These are phyloP conservation scores for Ceratocystis smalleyi DNA, from an alignment of 2,329 filamentous ascomycete species.

Conservation along the genomic window DNA sequence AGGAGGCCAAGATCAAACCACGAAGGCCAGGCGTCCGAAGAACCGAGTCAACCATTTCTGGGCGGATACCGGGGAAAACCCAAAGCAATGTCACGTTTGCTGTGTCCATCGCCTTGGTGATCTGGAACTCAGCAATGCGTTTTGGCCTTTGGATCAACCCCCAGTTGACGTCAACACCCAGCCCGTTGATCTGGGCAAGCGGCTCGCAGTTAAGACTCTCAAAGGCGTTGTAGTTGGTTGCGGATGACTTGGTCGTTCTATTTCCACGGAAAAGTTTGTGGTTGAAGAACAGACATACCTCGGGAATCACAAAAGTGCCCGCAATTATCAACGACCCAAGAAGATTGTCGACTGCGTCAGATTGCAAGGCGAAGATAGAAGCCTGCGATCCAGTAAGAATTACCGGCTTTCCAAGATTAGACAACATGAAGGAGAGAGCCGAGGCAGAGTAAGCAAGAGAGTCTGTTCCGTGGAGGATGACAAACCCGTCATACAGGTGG, in stretches of 20 bases:
- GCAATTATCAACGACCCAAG: constrained; percentile 78
- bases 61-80: constrained; percentile 82
- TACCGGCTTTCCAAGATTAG: constrained; percentile 79
- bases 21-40: constrained; percentile 59
- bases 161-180: constrained; percentile 72
- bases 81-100: constrained; percentile 80
- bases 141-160: constrained; percentile 59
- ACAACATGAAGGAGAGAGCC: constrained; percentile 83
- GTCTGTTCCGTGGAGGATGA: constrained; percentile 81
- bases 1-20: constrained; percentile 77
- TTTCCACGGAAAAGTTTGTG: constrained; percentile 82
- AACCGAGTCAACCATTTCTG: constrained; percentile 83
- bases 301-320: constrained; percentile 81
- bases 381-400: constrained; percentile 72
- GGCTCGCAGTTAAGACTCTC: constrained; percentile 74
- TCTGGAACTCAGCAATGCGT: constrained; percentile 55
- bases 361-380: constrained; percentile 79
- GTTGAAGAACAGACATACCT: constrained; percentile 89
- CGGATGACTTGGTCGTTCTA: constrained; percentile 72
- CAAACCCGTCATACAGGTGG: constrained; percentile 75
- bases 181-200: constrained; percentile 64
- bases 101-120: constrained; percentile 63
- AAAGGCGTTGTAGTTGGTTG: constrained; percentile 75
- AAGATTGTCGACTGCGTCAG: constrained; percentile 80
- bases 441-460: constrained; percentile 80